Evolutionary conservation across 1,139 yeast species (phyloP).

Genomic region (Candida sojae): DNA sequence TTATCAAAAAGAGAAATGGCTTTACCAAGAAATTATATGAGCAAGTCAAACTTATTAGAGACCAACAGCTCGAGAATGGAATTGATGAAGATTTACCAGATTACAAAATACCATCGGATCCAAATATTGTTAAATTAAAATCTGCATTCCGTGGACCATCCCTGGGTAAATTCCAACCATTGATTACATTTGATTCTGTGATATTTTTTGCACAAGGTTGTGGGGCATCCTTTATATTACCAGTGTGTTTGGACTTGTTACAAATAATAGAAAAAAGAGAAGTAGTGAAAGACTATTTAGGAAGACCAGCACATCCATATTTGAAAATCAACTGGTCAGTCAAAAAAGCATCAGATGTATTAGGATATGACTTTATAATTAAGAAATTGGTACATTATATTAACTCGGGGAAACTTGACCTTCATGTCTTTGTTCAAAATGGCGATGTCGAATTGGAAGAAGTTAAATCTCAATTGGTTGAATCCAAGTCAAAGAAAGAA

Average conservation of each 20-base stretch:
- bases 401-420: constrained; percentile 21
- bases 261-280: constrained; percentile 27
- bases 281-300: constrained; percentile 27
- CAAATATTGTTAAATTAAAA: constrained; percentile 23
- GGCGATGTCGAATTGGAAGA: constrained; percentile 1
- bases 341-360: constrained; percentile 22
- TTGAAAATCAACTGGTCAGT: constrained; percentile 41
- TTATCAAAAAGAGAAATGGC: constrained; percentile 44
- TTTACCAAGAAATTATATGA: constrained; percentile 42
- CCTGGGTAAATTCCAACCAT: constrained; percentile 44
- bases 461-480: background rate
- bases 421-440: constrained; percentile 18
- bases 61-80: constrained; percentile 17
- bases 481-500: background rate
- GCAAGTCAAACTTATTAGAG: constrained; percentile 13
- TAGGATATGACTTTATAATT: constrained; percentile 41
- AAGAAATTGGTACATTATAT: constrained; percentile 28
- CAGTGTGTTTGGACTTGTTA: constrained; percentile 43
- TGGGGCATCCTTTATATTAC: constrained; percentile 49
- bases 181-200: constrained; percentile 42
- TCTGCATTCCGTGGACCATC: constrained; percentile 46
- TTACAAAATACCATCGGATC: constrained; percentile 9
- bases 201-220: constrained; percentile 47
- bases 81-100: constrained; percentile 11
- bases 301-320: constrained; percentile 30